phyloP scores from a whole-genome alignment of 306 rosid species.

The Benincasa hispida region DNA sequence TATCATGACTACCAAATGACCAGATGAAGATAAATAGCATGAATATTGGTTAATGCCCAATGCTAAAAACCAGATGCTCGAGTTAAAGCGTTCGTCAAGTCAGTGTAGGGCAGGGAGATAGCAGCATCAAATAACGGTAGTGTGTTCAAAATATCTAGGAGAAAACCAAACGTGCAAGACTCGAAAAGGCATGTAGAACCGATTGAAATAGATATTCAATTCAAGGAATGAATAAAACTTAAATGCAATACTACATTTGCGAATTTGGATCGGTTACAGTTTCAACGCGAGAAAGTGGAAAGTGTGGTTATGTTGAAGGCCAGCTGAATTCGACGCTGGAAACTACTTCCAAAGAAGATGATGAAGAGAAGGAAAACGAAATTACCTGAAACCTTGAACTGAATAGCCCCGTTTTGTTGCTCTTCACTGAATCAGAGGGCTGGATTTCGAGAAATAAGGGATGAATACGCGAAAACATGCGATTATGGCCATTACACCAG shows the following conservation, averaged over 20 bases:
- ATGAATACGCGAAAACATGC: slow-evolving; percentile 1
- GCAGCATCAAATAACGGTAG: background rate
- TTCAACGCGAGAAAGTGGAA: background rate
- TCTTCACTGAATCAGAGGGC: background rate
- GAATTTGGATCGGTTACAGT: background rate
- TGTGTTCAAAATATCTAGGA: background rate
- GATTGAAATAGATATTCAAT: background rate
- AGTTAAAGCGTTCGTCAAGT: background rate
- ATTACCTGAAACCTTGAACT: slow-evolving; percentile 1
- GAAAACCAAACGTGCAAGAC: background rate
- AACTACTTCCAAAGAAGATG: background rate
- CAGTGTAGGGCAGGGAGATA: background rate
- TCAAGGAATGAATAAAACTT: background rate
- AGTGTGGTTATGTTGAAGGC: background rate
- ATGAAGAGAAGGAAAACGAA: background rate
- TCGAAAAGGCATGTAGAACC: background rate
- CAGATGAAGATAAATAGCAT: background rate
- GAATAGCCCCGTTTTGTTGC: background rate
- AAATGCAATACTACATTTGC: background rate
- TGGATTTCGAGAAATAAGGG: background rate
- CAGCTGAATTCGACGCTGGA: background rate
- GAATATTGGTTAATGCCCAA: background rate
- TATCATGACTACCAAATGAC: background rate
- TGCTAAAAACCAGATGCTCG: background rate
- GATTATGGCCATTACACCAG: background rate